A percentile compares a stretch with the other conserved stretches of the same genome.
Evolutionary conservation across 805 yeast species (phyloP).

Genomic region (Kodamaea kakaduensis): DNA sequence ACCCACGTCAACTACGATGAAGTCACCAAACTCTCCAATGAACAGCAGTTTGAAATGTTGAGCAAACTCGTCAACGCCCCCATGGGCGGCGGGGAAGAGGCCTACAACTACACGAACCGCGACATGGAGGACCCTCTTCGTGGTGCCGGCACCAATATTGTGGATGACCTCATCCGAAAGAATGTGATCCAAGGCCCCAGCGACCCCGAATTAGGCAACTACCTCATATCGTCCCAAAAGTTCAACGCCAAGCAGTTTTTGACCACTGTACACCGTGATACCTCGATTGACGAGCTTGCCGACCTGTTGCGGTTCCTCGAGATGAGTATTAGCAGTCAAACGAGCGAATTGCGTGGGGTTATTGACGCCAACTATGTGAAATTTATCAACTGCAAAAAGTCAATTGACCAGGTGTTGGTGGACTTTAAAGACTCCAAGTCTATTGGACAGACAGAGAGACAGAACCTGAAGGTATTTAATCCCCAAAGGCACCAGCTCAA

Average conservation of each 20-base stretch:
- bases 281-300: slow-evolving; percentile 33
- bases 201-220: slow-evolving; percentile 31
- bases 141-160: slow-evolving; percentile 28
- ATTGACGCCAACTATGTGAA: slow-evolving; percentile 34
- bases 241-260: slow-evolving; percentile 36
- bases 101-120: slow-evolving; percentile 12
- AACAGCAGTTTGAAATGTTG: slow-evolving; percentile 31
- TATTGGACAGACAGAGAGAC: slow-evolving; percentile 32
- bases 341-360: slow-evolving; percentile 32
- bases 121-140: slow-evolving; percentile 34
- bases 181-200: slow-evolving; percentile 22
- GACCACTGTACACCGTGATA: slow-evolving; percentile 33
- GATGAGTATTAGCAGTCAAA: slow-evolving; percentile 31
- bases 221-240: slow-evolving; percentile 32
- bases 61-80: slow-evolving; percentile 20
- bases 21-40: slow-evolving; percentile 18
- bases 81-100: slow-evolving; percentile 5
- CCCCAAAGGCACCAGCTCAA: slow-evolving; percentile 23
- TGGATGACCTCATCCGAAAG: slow-evolving; percentile 20
- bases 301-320: slow-evolving; percentile 29
- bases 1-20: slow-evolving; percentile 17
- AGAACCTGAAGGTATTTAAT: slow-evolving; percentile 33
- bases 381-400: slow-evolving; percentile 34
- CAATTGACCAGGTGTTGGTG: slow-evolving; percentile 36
- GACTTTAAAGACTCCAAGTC: slow-evolving; percentile 34